These are phyloP conservation scores for Mycena galopus DNA, from an alignment of 768 basidiomycete species.

Conservation along the genomic window DNA sequence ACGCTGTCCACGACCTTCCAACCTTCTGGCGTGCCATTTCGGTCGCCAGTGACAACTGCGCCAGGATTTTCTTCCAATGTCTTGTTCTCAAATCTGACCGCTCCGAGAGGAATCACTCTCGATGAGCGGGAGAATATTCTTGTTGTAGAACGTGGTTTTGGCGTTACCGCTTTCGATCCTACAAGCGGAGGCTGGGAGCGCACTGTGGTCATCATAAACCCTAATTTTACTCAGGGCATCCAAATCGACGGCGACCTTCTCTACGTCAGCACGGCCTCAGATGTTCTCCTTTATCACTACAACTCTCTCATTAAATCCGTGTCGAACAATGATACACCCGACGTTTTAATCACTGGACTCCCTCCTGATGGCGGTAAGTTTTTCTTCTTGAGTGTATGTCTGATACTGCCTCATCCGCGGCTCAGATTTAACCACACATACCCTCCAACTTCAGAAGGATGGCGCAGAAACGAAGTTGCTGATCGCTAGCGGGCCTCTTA, in stretches of 20 bases:
- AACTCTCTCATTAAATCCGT: constrained; percentile 48
- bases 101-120: constrained; percentile 57
- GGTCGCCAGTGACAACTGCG: constrained; percentile 50
- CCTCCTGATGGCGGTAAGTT: constrained; percentile 57
- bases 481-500: constrained; percentile 52
- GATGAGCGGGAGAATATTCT: constrained; percentile 55
- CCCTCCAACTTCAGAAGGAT: constrained; percentile 50
- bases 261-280: constrained; percentile 55
- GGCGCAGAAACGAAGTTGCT: constrained; percentile 42
- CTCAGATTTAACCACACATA: constrained; percentile 58
- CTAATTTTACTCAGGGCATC: constrained; percentile 58
- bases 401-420: background rate
- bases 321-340: constrained; percentile 30
- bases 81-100: constrained; percentile 56
- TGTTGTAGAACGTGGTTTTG: constrained; percentile 58
- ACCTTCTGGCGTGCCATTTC: constrained; percentile 47
- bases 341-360: constrained; percentile 47
- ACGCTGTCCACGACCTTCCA: constrained; percentile 50
- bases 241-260: constrained; percentile 50
- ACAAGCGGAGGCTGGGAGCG: constrained; percentile 52
- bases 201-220: constrained; percentile 51
- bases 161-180: constrained; percentile 54
- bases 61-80: constrained; percentile 52
- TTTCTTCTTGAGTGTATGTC: background rate
- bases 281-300: constrained; percentile 52